Evolutionary conservation across 2,329 filamentous ascomycete species (phyloP).

Genomic region (Chaetomium globosum): DNA sequence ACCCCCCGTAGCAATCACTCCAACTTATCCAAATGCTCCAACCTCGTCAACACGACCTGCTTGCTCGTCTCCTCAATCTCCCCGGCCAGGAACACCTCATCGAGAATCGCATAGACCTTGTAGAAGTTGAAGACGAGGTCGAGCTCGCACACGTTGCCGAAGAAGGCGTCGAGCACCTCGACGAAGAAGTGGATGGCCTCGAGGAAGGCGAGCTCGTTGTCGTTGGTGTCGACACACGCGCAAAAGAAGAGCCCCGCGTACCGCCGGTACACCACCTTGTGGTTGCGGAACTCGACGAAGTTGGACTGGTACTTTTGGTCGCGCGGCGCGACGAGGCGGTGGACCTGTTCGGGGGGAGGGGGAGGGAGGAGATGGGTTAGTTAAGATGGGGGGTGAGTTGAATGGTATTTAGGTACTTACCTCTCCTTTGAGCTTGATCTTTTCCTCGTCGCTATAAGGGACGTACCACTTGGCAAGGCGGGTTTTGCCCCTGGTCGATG

Average conservation of each 20-base stretch:
- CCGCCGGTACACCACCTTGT: constrained; percentile 95
- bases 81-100: constrained; percentile 95
- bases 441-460: constrained; percentile 97
- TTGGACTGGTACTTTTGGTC: constrained; percentile 99
- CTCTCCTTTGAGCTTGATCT: constrained; percentile 98
- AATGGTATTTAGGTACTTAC: constrained; percentile 49
- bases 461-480: constrained; percentile 98
- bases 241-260: constrained; percentile 99
- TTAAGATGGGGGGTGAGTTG: neutral
- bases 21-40: constrained; percentile 95
- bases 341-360: constrained; percentile 61
- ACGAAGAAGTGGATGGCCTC: constrained; percentile 99
- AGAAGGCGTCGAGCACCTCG: constrained; percentile 97
- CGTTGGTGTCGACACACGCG: constrained; percentile 97
- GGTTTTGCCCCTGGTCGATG: constrained; percentile 79
- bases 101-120: constrained; percentile 95
- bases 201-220: constrained; percentile 95
- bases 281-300: constrained; percentile 94
- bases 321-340: constrained; percentile 93
- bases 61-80: constrained; percentile 99
- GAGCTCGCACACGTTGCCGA: constrained; percentile 97
- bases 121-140: constrained; percentile 84
- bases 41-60: constrained; percentile 88
- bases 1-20: constrained; percentile 61
- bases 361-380: neutral